Evolutionary conservation across 176 grass and related monocot species (phyloP).

Genomic region (Avena sativa): DNA sequence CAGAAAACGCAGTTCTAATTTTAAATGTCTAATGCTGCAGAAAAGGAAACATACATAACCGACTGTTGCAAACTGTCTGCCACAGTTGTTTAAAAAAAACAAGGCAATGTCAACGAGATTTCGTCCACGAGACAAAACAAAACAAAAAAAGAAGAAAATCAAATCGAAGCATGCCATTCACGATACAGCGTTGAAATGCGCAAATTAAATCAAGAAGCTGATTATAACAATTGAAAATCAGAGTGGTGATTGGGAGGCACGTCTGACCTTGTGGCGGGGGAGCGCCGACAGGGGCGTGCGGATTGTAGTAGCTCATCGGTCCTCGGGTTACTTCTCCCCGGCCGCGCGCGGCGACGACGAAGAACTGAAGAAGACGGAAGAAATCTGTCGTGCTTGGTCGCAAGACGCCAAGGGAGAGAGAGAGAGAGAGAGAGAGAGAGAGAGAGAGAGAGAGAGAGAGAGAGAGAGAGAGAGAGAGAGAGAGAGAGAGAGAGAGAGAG

Average conservation of each 20-base stretch:
- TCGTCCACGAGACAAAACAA: not conserved
- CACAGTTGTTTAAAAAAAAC: not conserved
- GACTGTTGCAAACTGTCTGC: slow-evolving; percentile 24
- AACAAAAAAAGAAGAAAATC: not conserved
- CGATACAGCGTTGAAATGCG: not conserved
- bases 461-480: not conserved
- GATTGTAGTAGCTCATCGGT: slow-evolving; percentile 74
- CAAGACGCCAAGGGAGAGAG: not conserved
- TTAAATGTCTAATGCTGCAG: not conserved
- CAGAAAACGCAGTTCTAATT: not conserved
- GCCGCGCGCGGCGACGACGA: not conserved
- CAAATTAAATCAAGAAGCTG: not conserved
- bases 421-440: not conserved
- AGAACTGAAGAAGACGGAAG: not conserved
- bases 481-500: too few relatives aligned
- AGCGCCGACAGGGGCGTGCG: slow-evolving; percentile 53
- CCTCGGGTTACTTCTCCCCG: not conserved
- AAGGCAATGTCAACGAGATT: slow-evolving; percentile 18
- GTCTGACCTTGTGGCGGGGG: slow-evolving; percentile 54
- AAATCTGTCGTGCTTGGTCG: not conserved
- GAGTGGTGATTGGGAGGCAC: not conserved
- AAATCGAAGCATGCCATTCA: slow-evolving; percentile 13
- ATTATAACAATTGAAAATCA: not conserved
- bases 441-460: not conserved
- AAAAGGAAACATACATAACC: not conserved